Conservation (phyloP, 2,329 filamentous ascomycete species). For the Decorospora gaudefroyi region DNA sequence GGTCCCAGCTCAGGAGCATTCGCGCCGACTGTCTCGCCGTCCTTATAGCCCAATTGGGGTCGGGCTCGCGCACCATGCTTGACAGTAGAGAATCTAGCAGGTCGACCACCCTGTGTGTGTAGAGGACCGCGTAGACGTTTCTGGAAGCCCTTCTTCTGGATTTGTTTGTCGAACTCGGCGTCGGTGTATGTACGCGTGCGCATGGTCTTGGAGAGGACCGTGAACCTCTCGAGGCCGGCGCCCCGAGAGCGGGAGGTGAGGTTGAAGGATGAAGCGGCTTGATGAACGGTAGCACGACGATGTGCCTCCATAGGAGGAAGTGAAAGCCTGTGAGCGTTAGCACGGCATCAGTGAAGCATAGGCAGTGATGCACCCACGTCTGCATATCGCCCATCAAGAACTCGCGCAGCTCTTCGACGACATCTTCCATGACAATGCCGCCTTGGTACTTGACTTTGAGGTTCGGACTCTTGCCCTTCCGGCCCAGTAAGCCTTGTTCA, state of each 20-base stretch:
- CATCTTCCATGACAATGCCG: constrained; percentile 71
- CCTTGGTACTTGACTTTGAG: constrained; percentile 71
- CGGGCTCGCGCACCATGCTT: constrained; percentile 20
- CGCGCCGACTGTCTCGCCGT: constrained; percentile 87
- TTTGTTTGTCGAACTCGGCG: constrained; percentile 55
- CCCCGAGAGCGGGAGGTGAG: constrained; percentile 86
- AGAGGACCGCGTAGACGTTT: constrained; percentile 42
- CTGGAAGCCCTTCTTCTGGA: constrained; percentile 55
- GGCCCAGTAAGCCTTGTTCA: constrained; percentile 51
- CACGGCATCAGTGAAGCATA: background rate
- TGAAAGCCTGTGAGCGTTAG: constrained; percentile 59
- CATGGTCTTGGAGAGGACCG: constrained; percentile 74
- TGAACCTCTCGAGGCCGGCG: constrained; percentile 71
- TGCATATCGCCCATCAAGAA: constrained; percentile 70
- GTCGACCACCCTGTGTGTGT: constrained; percentile 17
- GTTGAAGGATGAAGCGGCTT: constrained; percentile 73
- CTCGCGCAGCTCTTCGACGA: constrained; percentile 70
- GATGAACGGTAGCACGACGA: constrained; percentile 77
- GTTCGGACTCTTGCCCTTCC: constrained; percentile 51
- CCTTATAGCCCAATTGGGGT: constrained; percentile 60
- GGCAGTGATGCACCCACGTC: constrained; percentile 57
- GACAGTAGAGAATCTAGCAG: constrained; percentile 13
- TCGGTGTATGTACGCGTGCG: constrained; percentile 67
- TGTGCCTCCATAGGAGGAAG: constrained; percentile 84
- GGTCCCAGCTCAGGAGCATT: constrained; percentile 80